Percentiles rank a stretch among this genome's conserved stretches.
These are phyloP conservation scores for Aspergillus kassunensis DNA, from an alignment of 495 filamentous ascomycete genomes.

Conservation along the genomic window DNA sequence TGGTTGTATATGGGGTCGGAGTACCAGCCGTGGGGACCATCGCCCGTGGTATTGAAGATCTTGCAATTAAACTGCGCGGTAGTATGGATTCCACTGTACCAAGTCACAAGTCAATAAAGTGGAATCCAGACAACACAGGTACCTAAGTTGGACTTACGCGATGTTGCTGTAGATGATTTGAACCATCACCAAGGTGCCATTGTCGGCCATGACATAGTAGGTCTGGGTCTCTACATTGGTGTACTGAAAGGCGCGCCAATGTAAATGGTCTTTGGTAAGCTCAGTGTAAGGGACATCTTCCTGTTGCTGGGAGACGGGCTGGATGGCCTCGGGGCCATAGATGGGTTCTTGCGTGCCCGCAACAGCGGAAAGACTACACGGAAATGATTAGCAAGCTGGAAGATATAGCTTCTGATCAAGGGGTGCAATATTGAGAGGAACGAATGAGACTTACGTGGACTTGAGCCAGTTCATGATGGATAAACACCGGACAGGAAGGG, in stretches of 20 bases:
- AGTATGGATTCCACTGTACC: constrained; percentile 72
- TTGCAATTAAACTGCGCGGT: constrained; percentile 91
- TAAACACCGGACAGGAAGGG: too few relatives aligned
- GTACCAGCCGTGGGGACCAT: constrained; percentile 66
- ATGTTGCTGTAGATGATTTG: constrained; percentile 99
- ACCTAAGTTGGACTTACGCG: constrained; percentile 57
- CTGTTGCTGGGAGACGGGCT: constrained; percentile 77
- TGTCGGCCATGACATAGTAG: constrained; percentile 84
- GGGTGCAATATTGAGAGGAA: neutral
- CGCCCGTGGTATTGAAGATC: constrained; percentile 73
- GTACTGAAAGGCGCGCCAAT: constrained; percentile 75
- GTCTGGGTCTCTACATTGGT: constrained; percentile 95
- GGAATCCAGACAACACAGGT: neutral
- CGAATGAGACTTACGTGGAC: constrained; percentile 52
- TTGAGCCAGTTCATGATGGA: constrained; percentile 67
- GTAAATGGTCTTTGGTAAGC: constrained; percentile 68
- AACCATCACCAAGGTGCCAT: constrained; percentile 68
- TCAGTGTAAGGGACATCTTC: constrained; percentile 76
- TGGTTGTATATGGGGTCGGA: constrained; percentile 70
- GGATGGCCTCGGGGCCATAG: constrained; percentile 88
- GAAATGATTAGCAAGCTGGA: constrained; percentile 12
- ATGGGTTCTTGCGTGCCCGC: constrained; percentile 94
- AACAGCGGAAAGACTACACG: constrained; percentile 75
- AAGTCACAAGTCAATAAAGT: constrained; percentile 3
- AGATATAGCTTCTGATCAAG: neutral